phyloP scores from a whole-genome alignment of 345 rosid genomes.

The Raphanus sativus region DNA sequence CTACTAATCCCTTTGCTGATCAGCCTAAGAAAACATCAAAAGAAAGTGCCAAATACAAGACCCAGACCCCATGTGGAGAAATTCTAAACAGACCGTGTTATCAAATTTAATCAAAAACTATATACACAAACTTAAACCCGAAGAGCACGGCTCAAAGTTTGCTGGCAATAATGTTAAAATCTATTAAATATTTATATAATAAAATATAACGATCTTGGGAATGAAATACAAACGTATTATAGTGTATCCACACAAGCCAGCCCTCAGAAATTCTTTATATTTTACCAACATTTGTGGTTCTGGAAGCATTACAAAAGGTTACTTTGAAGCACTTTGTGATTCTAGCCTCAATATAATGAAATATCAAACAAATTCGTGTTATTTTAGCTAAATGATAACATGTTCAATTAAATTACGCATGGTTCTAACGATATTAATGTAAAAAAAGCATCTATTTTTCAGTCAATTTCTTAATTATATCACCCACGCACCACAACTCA shows the following conservation, averaged over 20 bases:
- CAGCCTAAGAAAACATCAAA: neutral
- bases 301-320: neutral
- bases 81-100: too few relatives aligned
- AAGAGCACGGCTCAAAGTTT: neutral
- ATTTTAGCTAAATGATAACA: neutral
- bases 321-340: neutral
- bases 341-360: neutral
- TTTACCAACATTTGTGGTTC: neutral
- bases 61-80: neutral
- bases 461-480: neutral
- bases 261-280: neutral
- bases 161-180: neutral
- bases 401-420: neutral
- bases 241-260: neutral
- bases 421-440: neutral
- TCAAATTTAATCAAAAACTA: too few relatives aligned
- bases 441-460: neutral
- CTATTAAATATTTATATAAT: neutral
- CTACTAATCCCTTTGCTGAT: neutral
- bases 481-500: neutral
- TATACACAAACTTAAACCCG: too few relatives aligned
- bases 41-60: neutral
- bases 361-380: neutral
- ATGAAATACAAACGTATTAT: neutral
- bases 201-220: neutral